phyloP scores from a whole-genome alignment of 2,329 filamentous ascomycete species.

The Torrubiella hemipterigena region DNA sequence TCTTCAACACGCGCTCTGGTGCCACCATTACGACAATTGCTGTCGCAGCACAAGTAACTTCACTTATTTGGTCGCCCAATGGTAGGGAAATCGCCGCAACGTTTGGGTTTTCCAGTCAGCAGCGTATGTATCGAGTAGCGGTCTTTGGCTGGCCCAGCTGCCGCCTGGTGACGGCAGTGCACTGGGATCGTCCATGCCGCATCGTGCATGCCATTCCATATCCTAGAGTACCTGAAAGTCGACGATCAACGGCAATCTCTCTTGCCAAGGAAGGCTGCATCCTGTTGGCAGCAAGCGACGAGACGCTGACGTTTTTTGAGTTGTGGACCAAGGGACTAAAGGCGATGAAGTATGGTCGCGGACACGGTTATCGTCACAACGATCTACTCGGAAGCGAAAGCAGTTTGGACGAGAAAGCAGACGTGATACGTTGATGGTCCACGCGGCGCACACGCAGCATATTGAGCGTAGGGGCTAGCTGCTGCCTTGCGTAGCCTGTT shows the following conservation, averaged over 20 bases:
- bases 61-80: slow-evolving; percentile 78
- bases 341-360: too few species aligned
- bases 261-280: slow-evolving; percentile 53
- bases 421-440: too few species aligned
- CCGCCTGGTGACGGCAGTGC: slow-evolving; percentile 70
- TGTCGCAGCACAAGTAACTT: slow-evolving; percentile 86
- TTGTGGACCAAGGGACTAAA: too few species aligned
- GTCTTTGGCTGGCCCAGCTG: slow-evolving; percentile 94
- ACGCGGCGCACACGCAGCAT: too few species aligned
- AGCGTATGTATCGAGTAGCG: slow-evolving; percentile 79
- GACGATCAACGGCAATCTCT: too few species aligned
- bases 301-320: slow-evolving; percentile 90
- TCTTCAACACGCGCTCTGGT: slow-evolving; percentile 80
- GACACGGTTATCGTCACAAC: too few species aligned
- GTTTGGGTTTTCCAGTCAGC: slow-evolving; percentile 85
- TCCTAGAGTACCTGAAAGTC: too few species aligned
- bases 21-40: slow-evolving; percentile 80
- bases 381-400: too few species aligned
- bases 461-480: too few species aligned
- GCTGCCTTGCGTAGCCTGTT: too few species aligned
- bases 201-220: slow-evolving; percentile 85
- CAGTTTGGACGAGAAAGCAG: too few species aligned
- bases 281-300: slow-evolving; percentile 83
- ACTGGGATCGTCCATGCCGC: slow-evolving; percentile 68
- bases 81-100: slow-evolving; percentile 83